phyloP scores from a whole-genome alignment of 1,139 yeast genomes.

The Yamadazyma sp. region DNA sequence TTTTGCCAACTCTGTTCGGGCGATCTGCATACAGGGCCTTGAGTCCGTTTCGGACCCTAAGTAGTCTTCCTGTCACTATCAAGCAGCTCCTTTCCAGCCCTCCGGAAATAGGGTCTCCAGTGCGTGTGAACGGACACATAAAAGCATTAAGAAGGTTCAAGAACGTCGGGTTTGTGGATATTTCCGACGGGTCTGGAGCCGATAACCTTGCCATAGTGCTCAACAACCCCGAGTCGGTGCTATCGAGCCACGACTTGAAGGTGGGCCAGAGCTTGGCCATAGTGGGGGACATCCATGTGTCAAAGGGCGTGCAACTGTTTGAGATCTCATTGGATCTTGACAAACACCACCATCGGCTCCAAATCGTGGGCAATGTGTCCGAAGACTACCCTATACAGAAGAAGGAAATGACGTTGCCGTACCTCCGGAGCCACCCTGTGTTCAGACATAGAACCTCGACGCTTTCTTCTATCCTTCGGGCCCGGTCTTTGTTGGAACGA shows the following conservation, averaged over 20 bases:
- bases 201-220: conserved; percentile 60
- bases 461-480: conserved; percentile 64
- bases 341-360: conserved; percentile 21
- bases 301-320: conserved; percentile 33
- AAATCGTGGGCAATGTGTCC: conserved; percentile 54
- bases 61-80: conserved; percentile 27
- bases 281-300: conserved; percentile 34
- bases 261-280: conserved; percentile 43
- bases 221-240: conserved; percentile 38
- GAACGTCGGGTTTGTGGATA: conserved; percentile 74
- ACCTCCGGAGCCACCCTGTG: conserved; percentile 68
- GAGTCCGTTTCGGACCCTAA: no score
- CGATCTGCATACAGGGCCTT: no score
- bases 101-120: conserved; percentile 22
- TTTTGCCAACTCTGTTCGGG: neutral
- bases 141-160: conserved; percentile 70
- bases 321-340: conserved; percentile 32
- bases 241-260: conserved; percentile 23
- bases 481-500: conserved; percentile 67
- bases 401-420: conserved; percentile 65
- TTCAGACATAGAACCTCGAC: conserved; percentile 73
- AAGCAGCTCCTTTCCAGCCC: conserved; percentile 32
- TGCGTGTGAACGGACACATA: conserved; percentile 65
- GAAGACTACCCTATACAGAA: conserved; percentile 81
- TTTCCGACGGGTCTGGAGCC: conserved; percentile 72